Evolutionary conservation across 768 basidiomycete species (phyloP).

Genomic region (Leccinum longicurvipes): DNA sequence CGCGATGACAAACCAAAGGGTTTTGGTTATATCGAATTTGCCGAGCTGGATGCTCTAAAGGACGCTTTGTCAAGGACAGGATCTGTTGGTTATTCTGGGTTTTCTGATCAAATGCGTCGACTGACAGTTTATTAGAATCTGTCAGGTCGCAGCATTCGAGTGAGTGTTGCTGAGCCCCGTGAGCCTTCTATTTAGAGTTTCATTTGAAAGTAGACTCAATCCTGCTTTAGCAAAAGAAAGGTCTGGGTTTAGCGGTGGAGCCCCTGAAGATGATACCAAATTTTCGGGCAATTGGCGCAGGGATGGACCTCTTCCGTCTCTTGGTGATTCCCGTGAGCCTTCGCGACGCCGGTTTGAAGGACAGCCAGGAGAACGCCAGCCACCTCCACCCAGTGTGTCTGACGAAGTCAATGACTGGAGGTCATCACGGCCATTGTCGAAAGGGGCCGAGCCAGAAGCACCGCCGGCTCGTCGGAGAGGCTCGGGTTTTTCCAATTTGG

Average conservation of each 20-base stretch:
- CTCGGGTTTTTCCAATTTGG: constrained; percentile 51
- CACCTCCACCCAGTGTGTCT: constrained; percentile 48
- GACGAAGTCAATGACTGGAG: constrained; percentile 73
- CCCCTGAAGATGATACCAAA: constrained; percentile 69
- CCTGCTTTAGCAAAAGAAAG: constrained; percentile 69
- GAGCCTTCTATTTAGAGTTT: constrained; percentile 36
- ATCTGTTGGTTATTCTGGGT: constrained; percentile 45
- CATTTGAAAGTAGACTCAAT: constrained; percentile 9
- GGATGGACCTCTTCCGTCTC: constrained; percentile 78
- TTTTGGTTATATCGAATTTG: constrained; percentile 96
- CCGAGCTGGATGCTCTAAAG: constrained; percentile 81
- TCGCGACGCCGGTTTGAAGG: constrained; percentile 70
- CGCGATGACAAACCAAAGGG: constrained; percentile 95
- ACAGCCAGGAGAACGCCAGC: constrained; percentile 39
- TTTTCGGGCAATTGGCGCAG: constrained; percentile 85
- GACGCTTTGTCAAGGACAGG: constrained; percentile 74
- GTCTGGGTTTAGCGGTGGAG: constrained; percentile 47
- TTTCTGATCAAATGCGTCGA: background rate
- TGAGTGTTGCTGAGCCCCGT: constrained; percentile 97
- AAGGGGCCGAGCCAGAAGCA: constrained; percentile 43
- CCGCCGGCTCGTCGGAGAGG: constrained; percentile 53
- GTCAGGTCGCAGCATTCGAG: constrained; percentile 76
- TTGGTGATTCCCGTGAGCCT: constrained; percentile 56
- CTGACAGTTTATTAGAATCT: constrained; percentile 45
- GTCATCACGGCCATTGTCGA: constrained; percentile 44